Evolutionary conservation across 2,329 filamentous ascomycete species (phyloP).

Genomic region (Ilyonectria destructans): DNA sequence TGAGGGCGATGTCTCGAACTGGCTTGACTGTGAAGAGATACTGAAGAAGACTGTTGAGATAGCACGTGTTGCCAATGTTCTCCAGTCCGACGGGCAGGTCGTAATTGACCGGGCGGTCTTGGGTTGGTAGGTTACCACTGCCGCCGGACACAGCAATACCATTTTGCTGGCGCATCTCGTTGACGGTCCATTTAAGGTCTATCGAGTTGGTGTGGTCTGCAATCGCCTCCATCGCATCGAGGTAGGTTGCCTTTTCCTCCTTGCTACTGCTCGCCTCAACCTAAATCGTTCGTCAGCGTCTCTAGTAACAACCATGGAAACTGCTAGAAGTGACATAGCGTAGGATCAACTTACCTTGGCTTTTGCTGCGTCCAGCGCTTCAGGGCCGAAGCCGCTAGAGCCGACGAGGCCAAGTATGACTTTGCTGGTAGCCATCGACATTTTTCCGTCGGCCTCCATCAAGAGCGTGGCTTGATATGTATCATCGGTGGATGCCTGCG

Average conservation of each 20-base stretch:
- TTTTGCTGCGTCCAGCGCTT: slow-evolving; percentile 47
- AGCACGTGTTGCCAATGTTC: slow-evolving; percentile 98
- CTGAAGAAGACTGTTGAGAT: slow-evolving; percentile 95
- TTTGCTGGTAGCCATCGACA: slow-evolving; percentile 55
- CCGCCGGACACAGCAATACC: slow-evolving; percentile 41
- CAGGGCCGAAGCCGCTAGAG: slow-evolving; percentile 45
- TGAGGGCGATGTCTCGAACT: slow-evolving; percentile 84
- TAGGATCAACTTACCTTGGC: slow-evolving; percentile 46
- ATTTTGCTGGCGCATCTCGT: slow-evolving; percentile 47
- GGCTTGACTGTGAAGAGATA: slow-evolving; percentile 93
- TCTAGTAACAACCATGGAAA: slow-evolving; percentile 24
- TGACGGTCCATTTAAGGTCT: slow-evolving; percentile 49
- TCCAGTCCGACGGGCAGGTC: slow-evolving; percentile 87
- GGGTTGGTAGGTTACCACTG: slow-evolving; percentile 1
- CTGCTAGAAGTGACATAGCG: background rate
- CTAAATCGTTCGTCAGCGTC: slow-evolving; percentile 37
- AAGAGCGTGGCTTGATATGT: slow-evolving; percentile 53
- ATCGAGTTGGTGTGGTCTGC: slow-evolving; percentile 52
- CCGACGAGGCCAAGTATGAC: slow-evolving; percentile 51
- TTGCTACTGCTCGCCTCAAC: slow-evolving; percentile 47
- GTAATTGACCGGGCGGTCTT: slow-evolving; percentile 49
- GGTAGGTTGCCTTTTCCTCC: slow-evolving; percentile 51
- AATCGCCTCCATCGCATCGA: slow-evolving; percentile 56
- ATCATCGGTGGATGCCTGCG: slow-evolving; percentile 54
- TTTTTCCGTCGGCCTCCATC: slow-evolving; percentile 55